These are phyloP conservation scores for Dimocarpus longan DNA, from an alignment of 345 rosid species.

Conservation along the genomic window DNA sequence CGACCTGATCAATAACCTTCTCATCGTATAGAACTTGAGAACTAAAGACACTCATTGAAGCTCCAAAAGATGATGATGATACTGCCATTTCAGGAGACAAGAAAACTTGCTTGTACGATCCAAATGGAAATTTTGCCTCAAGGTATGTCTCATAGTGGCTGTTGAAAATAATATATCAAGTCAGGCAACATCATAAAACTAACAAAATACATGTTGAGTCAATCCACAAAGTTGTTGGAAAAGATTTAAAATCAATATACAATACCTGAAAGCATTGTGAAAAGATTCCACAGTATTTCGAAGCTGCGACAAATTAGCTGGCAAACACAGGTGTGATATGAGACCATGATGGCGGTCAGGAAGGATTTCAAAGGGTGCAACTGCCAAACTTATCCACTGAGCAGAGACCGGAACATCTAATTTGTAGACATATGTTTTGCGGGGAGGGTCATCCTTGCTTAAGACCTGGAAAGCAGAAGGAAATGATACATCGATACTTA, in stretches of 20 bases:
- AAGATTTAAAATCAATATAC: conserved; percentile 11
- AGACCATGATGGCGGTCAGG: conserved; percentile 68
- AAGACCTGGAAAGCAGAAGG: conserved; percentile 55
- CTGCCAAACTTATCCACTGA: conserved; percentile 85
- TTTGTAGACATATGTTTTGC: conserved; percentile 79
- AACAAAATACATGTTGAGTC: conserved; percentile 2
- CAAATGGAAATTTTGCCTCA: conserved; percentile 86
- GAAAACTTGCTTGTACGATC: conserved; percentile 88
- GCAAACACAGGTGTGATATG: conserved; percentile 82
- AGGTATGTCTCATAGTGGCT: conserved; percentile 94
- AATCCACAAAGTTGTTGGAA: neutral
- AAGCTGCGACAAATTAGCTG: conserved; percentile 58
- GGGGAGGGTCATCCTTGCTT: conserved; percentile 89
- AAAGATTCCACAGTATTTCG: conserved; percentile 81
- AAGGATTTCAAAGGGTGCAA: conserved; percentile 82
- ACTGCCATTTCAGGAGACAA: conserved; percentile 85
- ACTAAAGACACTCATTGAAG: conserved; percentile 78
- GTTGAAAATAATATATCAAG: conserved; percentile 33
- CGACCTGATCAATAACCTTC: conserved; percentile 90
- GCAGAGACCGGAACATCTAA: conserved; percentile 83
- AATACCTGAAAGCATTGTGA: conserved; percentile 82
- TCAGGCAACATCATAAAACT: conserved; percentile 24
- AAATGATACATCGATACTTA: neutral
- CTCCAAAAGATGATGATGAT: conserved; percentile 73
- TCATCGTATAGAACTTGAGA: conserved; percentile 85